These are phyloP conservation scores for Backusella sp. DNA, from an alignment of 192 early-diverging fungal genomes.

Conservation along the genomic window DNA sequence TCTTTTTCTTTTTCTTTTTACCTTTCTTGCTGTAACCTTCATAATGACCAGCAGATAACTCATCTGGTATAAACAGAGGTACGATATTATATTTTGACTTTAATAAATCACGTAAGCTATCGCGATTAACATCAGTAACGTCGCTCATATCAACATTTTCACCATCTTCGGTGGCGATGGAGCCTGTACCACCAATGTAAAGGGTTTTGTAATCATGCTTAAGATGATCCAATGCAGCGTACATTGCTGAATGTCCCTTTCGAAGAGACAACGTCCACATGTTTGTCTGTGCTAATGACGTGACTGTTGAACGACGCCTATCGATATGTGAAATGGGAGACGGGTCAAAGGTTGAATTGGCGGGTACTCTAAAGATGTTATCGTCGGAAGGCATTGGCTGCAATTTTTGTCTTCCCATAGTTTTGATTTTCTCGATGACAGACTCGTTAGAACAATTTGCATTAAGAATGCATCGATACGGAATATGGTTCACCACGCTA, in stretches of 20 bases:
- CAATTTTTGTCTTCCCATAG: background rate
- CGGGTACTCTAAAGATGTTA: background rate
- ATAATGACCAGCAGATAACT: constrained; percentile 79
- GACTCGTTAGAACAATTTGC: background rate
- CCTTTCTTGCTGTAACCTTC: constrained; percentile 97
- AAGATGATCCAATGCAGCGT: constrained; percentile 77
- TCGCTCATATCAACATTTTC: constrained; percentile 51
- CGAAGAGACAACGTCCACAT: constrained; percentile 42
- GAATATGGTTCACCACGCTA: constrained; percentile 53
- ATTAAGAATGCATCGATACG: constrained; percentile 28
- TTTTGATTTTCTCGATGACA: constrained; percentile 1
- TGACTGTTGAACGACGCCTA: constrained; percentile 19
- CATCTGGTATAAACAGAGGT: constrained; percentile 79
- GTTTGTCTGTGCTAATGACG: constrained; percentile 9
- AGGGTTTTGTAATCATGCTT: constrained; percentile 56
- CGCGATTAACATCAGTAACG: constrained; percentile 50
- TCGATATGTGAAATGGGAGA: constrained; percentile 30
- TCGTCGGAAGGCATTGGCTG: constrained; percentile 1
- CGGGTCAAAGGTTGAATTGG: background rate
- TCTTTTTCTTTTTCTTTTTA: constrained; percentile 27
- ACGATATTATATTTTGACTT: constrained; percentile 56
- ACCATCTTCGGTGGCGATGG: constrained; percentile 56
- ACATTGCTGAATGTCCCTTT: constrained; percentile 87
- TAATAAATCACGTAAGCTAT: constrained; percentile 54
- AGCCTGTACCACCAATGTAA: constrained; percentile 76